Percentiles rank a stretch among this genome's conserved stretches.
These are phyloP conservation scores for Phytopythium mirpurense DNA, from an alignment of 352 stramenopile species.

Conservation along the genomic window DNA sequence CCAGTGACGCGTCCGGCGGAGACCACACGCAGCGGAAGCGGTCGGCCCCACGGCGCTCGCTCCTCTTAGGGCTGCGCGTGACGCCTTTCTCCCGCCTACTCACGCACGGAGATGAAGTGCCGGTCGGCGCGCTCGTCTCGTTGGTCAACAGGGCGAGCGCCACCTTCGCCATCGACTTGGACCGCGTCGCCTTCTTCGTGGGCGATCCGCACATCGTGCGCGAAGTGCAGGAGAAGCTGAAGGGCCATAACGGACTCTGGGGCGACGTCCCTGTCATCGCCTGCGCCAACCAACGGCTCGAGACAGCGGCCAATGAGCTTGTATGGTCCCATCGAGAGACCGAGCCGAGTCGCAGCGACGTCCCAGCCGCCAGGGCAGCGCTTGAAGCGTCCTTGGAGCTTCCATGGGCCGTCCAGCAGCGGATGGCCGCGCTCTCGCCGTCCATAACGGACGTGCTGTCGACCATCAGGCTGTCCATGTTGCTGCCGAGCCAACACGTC, in stretches of 20 bases:
- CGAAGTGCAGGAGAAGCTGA: neutral
- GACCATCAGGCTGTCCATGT: neutral
- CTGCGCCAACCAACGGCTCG: neutral
- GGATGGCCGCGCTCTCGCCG: neutral
- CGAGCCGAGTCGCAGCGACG: neutral
- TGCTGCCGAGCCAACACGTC: neutral
- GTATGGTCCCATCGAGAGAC: too few relatives aligned
- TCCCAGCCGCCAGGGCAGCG: neutral
- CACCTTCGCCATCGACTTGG: neutral
- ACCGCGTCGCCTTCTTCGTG: neutral
- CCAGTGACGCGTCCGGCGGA: neutral
- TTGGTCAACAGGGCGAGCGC: neutral
- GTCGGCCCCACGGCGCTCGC: neutral
- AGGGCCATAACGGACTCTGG: too few relatives aligned
- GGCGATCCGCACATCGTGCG: neutral
- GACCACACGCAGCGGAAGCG: neutral
- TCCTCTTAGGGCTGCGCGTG: constrained; percentile 1
- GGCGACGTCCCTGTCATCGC: neutral
- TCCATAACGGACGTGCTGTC: neutral
- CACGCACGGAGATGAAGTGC: neutral
- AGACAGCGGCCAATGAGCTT: neutral
- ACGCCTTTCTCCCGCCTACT: neutral
- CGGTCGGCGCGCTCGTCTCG: neutral
- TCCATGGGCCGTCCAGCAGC: neutral
- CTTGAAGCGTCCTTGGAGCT: neutral